These are phyloP conservation scores for Dicorynia guianensis DNA, from an alignment of 306 rosid genomes.

Conservation along the genomic window DNA sequence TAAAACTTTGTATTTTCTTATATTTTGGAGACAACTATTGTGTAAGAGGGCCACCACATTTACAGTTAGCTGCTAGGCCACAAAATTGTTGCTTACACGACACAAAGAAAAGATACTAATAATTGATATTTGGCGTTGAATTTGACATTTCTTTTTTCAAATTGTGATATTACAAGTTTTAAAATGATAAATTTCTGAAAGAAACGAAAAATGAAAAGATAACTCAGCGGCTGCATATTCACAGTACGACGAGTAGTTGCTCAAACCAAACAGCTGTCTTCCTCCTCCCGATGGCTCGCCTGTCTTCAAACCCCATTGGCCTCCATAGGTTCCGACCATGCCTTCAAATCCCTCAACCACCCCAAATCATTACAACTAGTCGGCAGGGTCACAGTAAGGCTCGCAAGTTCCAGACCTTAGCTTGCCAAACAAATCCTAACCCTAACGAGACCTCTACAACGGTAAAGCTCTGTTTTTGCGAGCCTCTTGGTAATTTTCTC, in stretches of 20 bases:
- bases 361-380: constrained; percentile 34
- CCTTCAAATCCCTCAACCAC: constrained; percentile 46
- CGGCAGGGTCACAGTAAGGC: constrained; percentile 23
- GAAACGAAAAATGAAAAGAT: too few species aligned
- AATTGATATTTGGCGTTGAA: too few species aligned
- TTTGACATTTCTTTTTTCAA: too few species aligned
- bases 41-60: too few species aligned
- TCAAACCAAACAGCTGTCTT: background rate
- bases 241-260: background rate
- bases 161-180: too few species aligned
- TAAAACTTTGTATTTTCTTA: too few species aligned
- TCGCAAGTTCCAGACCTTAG: constrained; percentile 54
- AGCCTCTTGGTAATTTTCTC: background rate
- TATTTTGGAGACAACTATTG: too few species aligned
- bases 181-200: too few species aligned
- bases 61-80: too few species aligned
- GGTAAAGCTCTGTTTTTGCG: constrained; percentile 45
- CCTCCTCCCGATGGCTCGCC: constrained; percentile 63
- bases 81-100: too few species aligned
- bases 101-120: too few species aligned
- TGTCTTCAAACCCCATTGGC: constrained; percentile 64
- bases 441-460: constrained; percentile 52
- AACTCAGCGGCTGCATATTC: constrained; percentile 22
- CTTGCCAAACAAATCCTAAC: constrained; percentile 68
- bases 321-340: constrained; percentile 70